Base-by-base conservation (phyloP, 805 yeast species). In the Blastobotrys chiropterorum region DNA sequence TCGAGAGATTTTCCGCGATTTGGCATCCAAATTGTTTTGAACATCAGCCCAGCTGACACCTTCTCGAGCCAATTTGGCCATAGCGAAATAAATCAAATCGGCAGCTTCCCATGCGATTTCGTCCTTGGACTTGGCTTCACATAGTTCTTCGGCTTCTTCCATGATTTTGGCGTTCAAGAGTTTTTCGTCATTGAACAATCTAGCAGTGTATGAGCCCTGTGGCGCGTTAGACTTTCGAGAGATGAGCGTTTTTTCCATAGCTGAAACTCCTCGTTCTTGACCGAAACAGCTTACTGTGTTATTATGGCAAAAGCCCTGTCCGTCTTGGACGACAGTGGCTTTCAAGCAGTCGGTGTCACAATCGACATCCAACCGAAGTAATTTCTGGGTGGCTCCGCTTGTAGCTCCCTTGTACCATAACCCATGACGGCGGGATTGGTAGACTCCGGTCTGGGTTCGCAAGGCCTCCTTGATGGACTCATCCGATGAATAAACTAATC, bases 51-150 rank as follows among this genome's bases (percentile, higher is more conserved):
- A 72, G 21, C 85, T 71, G 31, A 94, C 96, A 31, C 92, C 97
- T 61, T 81, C 74, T 68, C 86, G 81, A 41, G 82, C 66, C 21
- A 85, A 78, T 65, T 86, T 86, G 60, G 85, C 74, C 53, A 78
- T 56, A 50, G 87, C 83, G 62, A 85, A 82, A 63, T 79, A 74
- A 53, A 86, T 77, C 67, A 94, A 75, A 67, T 94, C 99, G 6
- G 99, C 99, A 49, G 95, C 92, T 72, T 94, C 99, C 97, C 97
- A 94, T 0, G 98, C 85, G 50, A 89, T 78, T 52, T 92, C 85
- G 1, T 77, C 78, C 61, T 76, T 76, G 3, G 73, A 62, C 38
- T 74, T 75, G 15, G 99, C 98, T 53, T 90, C 97, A 31, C 90
- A 81, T 56, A 94, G 79, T 69, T 94, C 99, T 63, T 92, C 97